phyloP scores from a whole-genome alignment of 805 yeast genomes.

The baker's yeast (Saccharomyces cerevisiae) region DNA sequence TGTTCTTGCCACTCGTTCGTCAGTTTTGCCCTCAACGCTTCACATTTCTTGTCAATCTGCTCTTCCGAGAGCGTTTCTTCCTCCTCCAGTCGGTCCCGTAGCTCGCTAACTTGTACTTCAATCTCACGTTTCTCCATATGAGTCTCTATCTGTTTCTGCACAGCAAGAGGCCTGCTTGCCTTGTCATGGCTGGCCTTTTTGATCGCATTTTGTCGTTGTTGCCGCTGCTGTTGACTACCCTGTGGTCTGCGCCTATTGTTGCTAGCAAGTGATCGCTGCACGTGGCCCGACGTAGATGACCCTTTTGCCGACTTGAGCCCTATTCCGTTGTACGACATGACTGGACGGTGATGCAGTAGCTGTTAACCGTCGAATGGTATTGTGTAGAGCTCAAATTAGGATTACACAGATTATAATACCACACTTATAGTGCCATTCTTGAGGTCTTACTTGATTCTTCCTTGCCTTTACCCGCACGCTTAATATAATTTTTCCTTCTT shows the following conservation, averaged over 20 bases:
- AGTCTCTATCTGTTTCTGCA: constrained; percentile 6
- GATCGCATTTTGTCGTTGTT: neutral
- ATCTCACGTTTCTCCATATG: constrained; percentile 22
- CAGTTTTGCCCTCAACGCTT: constrained; percentile 11
- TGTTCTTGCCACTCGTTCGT: constrained; percentile 6
- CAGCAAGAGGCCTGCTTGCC: neutral
- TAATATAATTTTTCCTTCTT: neutral
- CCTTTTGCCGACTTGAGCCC: constrained; percentile 30
- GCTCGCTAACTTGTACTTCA: constrained; percentile 24
- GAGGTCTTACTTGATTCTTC: neutral
- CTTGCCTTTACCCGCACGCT: neutral
- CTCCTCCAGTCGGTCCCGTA: constrained; percentile 24
- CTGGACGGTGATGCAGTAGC: neutral
- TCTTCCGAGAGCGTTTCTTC: constrained; percentile 11
- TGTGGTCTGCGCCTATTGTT: constrained; percentile 6
- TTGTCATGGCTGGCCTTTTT: neutral
- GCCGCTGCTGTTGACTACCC: neutral
- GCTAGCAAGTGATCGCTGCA: constrained; percentile 25
- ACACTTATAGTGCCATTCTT: neutral
- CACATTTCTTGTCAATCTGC: constrained; percentile 16
- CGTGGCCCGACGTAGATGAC: constrained; percentile 29
- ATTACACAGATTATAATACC: neutral
- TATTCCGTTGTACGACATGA: constrained; percentile 27
- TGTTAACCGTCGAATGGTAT: neutral
- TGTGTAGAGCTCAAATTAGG: neutral